These are phyloP conservation scores for Ceratobasidium sp. DNA, from an alignment of 1,284 basidiomycete genomes.

Conservation along the genomic window DNA sequence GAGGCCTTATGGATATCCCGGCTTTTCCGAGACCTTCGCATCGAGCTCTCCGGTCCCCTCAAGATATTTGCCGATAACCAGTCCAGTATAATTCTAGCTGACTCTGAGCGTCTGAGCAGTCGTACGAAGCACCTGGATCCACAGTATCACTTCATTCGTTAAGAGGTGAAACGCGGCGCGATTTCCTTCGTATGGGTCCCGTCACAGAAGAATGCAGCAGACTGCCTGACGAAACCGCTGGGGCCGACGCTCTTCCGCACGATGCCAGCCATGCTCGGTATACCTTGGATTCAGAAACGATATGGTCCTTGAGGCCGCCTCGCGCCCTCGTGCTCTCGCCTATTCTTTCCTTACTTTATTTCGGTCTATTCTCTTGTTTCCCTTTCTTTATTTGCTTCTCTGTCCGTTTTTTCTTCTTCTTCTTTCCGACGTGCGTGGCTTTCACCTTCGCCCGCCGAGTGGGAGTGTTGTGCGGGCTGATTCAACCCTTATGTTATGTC, in stretches of 20 bases:
- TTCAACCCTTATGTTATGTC: not conserved
- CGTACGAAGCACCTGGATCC: constrained; percentile 53
- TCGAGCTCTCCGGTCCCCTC: not conserved
- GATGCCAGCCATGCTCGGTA: constrained; percentile 22
- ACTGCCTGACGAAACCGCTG: constrained; percentile 44
- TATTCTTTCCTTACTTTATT: not conserved
- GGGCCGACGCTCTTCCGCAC: not conserved
- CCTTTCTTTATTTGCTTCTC: not conserved
- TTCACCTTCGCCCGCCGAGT: not conserved
- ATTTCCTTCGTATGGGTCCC: constrained; percentile 31
- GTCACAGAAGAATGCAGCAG: constrained; percentile 39
- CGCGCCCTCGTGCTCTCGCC: not conserved
- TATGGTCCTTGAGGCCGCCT: not conserved
- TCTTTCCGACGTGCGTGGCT: not conserved
- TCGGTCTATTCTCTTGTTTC: not conserved
- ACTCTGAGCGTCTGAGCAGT: constrained; percentile 47
- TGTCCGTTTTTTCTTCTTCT: not conserved
- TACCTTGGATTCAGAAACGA: not conserved
- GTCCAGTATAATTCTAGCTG: constrained; percentile 47
- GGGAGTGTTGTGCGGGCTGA: constrained; percentile 1
- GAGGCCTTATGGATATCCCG: constrained; percentile 51
- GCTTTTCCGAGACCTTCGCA: constrained; percentile 41
- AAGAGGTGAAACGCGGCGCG: constrained; percentile 43
- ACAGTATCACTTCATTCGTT: constrained; percentile 49
- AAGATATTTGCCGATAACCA: constrained; percentile 50